phyloP scores from a whole-genome alignment of 495 filamentous ascomycete species.

The Astrothelium macrocarpum region DNA sequence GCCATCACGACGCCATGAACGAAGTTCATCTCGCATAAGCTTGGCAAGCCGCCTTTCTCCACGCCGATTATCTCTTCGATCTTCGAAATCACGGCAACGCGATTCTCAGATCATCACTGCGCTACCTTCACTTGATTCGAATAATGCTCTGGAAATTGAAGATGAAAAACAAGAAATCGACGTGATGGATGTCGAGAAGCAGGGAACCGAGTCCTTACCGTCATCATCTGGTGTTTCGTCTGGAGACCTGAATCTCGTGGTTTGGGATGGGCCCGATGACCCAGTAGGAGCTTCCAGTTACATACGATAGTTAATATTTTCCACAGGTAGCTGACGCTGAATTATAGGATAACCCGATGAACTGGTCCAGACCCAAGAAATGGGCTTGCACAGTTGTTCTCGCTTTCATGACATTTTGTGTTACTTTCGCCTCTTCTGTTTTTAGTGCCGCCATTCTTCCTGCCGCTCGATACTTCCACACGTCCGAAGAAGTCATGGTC shows the following conservation, averaged over 20 bases:
- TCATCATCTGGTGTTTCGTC: neutral
- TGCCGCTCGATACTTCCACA: constrained; percentile 39
- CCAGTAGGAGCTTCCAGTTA: neutral
- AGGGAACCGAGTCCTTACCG: constrained; percentile 1
- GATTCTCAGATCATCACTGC: neutral
- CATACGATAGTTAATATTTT: too few relatives aligned
- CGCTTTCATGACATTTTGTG: constrained; percentile 47
- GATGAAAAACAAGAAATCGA: neutral
- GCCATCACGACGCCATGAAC: neutral
- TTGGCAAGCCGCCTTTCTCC: neutral
- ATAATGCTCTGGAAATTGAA: neutral
- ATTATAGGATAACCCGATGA: constrained; percentile 20
- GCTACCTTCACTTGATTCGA: neutral
- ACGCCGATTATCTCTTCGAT: neutral
- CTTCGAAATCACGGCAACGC: neutral
- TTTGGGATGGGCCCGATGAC: constrained; percentile 21
- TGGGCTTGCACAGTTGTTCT: constrained; percentile 31
- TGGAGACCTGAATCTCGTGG: constrained; percentile 15
- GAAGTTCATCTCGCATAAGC: neutral
- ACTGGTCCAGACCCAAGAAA: constrained; percentile 20
- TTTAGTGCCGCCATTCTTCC: constrained; percentile 42
- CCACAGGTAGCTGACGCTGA: too few relatives aligned
- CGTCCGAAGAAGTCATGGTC: constrained; percentile 41
- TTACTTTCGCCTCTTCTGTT: constrained; percentile 50
- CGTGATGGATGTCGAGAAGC: constrained; percentile 17